Percentiles rank a stretch among this genome's conserved stretches.
These are phyloP conservation scores for Aureobasidium subglaciale DNA, from an alignment of 2,329 filamentous ascomycete species.

Conservation along the genomic window DNA sequence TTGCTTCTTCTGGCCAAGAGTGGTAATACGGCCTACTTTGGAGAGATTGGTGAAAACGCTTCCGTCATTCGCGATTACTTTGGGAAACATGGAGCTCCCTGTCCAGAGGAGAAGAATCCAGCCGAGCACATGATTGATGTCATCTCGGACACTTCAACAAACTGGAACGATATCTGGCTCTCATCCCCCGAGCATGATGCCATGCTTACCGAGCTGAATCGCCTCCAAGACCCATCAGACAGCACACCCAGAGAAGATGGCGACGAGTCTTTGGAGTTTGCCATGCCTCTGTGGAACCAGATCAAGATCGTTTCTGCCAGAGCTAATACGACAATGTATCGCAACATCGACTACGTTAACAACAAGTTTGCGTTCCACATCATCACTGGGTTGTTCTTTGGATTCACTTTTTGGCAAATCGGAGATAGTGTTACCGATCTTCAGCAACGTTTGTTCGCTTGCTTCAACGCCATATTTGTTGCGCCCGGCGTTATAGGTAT, in stretches of 20 bases:
- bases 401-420: conserved; percentile 36
- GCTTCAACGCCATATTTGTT: neutral
- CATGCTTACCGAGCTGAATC: neutral
- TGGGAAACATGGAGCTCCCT: conserved; percentile 44
- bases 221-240: neutral
- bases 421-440: conserved; percentile 25
- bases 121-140: conserved; percentile 82
- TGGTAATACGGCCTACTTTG: conserved; percentile 42
- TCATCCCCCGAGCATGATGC: conserved; percentile 61
- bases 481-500: neutral
- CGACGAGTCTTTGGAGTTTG: conserved; percentile 65
- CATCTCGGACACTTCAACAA: conserved; percentile 67
- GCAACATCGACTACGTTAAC: conserved; percentile 82
- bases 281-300: conserved; percentile 72
- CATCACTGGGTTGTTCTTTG: conserved; percentile 50
- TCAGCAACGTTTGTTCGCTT: conserved; percentile 19
- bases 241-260: conserved; percentile 43
- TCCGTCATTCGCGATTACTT: conserved; percentile 46
- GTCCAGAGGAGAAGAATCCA: conserved; percentile 47
- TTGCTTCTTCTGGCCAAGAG: conserved; percentile 39
- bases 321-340: conserved; percentile 74
- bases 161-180: conserved; percentile 76
- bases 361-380: conserved; percentile 81
- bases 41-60: conserved; percentile 38
- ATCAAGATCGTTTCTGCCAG: conserved; percentile 66